Percentiles rank a stretch among this genome's conserved stretches.
Evolutionary conservation across 2,329 filamentous ascomycete genomes (phyloP).

Genomic region (Daldinia sp.): DNA sequence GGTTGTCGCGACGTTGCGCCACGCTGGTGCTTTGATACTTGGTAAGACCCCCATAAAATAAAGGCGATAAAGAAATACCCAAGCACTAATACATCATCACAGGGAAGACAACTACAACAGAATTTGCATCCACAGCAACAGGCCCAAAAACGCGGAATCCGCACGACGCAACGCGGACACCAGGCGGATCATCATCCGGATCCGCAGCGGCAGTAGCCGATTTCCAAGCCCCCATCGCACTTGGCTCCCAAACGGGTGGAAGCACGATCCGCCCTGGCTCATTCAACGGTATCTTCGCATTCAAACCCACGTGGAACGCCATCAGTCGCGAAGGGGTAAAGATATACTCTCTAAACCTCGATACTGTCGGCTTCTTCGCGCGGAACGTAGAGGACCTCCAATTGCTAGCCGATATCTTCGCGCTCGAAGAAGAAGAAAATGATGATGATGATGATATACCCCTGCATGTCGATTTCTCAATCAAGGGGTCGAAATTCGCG

Average conservation of each 20-base stretch:
- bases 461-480: constrained; percentile 44
- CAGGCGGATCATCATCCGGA: constrained; percentile 75
- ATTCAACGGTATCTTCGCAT: constrained; percentile 72
- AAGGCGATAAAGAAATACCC: neutral
- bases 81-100: constrained; percentile 1
- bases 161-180: constrained; percentile 73
- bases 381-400: constrained; percentile 69
- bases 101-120: constrained; percentile 71
- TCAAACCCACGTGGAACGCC: constrained; percentile 75
- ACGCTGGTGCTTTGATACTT: constrained; percentile 69
- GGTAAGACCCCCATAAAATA: constrained; percentile 44
- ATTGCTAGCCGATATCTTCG: constrained; percentile 66
- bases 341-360: constrained; percentile 68
- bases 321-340: constrained; percentile 72
- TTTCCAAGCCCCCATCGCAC: constrained; percentile 68
- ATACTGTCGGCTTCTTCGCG: constrained; percentile 72
- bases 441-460: constrained; percentile 67
- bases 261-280: constrained; percentile 73
- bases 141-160: constrained; percentile 71
- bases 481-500: constrained; percentile 66
- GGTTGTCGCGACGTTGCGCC: constrained; percentile 63
- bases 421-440: too few species aligned
- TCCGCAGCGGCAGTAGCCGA: constrained; percentile 76
- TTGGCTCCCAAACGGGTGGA: constrained; percentile 76
- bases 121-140: constrained; percentile 69